phyloP scores from a whole-genome alignment of 2,329 filamentous ascomycete species.

The Diaporthe eres region DNA sequence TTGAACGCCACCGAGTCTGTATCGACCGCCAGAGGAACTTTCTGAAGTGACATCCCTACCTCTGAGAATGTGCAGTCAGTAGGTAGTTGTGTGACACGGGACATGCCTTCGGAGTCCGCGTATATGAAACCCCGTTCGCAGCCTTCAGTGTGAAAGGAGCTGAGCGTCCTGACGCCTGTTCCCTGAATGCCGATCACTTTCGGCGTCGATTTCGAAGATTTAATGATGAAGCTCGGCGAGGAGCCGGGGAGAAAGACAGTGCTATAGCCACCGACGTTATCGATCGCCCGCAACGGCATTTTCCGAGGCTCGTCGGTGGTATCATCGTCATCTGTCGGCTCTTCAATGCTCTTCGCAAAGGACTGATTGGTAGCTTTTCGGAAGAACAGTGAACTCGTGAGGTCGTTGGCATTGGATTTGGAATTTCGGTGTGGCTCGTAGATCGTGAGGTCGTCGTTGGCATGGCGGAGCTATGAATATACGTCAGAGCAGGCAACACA shows the following conservation, averaged over 20 bases:
- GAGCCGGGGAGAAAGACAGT: constrained; percentile 86
- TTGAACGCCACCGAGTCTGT: constrained; percentile 84
- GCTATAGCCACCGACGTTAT: constrained; percentile 82
- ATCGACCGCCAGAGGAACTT: constrained; percentile 78
- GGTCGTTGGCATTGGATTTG: constrained; percentile 55
- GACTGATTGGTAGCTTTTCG: constrained; percentile 80
- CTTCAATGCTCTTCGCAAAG: constrained; percentile 71
- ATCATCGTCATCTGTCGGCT: constrained; percentile 63
- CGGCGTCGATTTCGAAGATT: constrained; percentile 82
- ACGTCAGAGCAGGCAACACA: constrained; percentile 30
- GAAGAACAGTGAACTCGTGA: constrained; percentile 77
- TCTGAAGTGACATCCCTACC: constrained; percentile 81
- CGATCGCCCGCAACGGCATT: constrained; percentile 69
- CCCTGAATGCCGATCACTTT: constrained; percentile 82
- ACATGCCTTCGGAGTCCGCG: constrained; percentile 78
- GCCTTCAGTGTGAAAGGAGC: constrained; percentile 80
- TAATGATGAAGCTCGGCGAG: constrained; percentile 86
- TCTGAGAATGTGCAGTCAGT: constrained; percentile 77
- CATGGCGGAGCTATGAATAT: constrained; percentile 75
- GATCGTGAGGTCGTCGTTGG: constrained; percentile 85
- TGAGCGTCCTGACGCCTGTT: constrained; percentile 77
- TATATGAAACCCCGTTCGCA: constrained; percentile 90
- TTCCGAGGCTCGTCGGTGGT: constrained; percentile 61
- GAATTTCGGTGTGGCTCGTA: constrained; percentile 82
- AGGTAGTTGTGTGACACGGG: constrained; percentile 82